phyloP scores from a whole-genome alignment of 768 basidiomycete genomes.

The Trametes meyenii region DNA sequence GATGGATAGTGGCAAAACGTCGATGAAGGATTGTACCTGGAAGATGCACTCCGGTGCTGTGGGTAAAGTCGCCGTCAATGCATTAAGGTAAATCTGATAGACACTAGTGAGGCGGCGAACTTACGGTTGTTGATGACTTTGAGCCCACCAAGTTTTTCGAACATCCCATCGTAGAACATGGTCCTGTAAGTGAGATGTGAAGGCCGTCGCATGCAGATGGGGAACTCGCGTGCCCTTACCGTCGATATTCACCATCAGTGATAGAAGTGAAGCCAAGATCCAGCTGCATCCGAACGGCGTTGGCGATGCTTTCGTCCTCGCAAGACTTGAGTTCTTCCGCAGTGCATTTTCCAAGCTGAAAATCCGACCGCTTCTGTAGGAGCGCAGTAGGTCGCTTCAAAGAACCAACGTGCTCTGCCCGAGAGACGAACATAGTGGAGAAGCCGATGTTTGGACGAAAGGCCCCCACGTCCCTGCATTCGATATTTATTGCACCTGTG shows the following conservation, averaged over 20 bases:
- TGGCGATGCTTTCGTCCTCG: conserved; percentile 57
- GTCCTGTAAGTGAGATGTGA: conserved; percentile 36
- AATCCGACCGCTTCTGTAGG: conserved; percentile 45
- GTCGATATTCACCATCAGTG: conserved; percentile 58
- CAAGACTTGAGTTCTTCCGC: conserved; percentile 44
- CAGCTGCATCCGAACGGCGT: conserved; percentile 54
- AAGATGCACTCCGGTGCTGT: conserved; percentile 15
- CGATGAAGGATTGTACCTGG: conserved; percentile 44
- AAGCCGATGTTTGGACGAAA: neutral
- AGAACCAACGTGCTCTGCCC: conserved; percentile 64
- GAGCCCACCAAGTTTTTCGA: conserved; percentile 65
- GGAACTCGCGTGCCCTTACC: conserved; percentile 21
- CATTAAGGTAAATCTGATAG: conserved; percentile 7
- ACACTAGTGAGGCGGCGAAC: neutral
- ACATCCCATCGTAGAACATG: conserved; percentile 66
- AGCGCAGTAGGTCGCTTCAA: conserved; percentile 54
- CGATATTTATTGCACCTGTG: neutral
- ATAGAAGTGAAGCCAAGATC: conserved; percentile 58
- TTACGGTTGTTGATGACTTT: conserved; percentile 42
- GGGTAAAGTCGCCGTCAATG: neutral
- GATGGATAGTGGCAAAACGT: conserved; percentile 25
- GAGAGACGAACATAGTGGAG: conserved; percentile 15
- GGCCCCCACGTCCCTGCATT: neutral
- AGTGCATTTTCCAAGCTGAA: conserved; percentile 44
- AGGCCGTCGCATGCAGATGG: neutral